phyloP scores from a whole-genome alignment of 768 basidiomycete genomes.

The Pilatotrama ljubarskyi region DNA sequence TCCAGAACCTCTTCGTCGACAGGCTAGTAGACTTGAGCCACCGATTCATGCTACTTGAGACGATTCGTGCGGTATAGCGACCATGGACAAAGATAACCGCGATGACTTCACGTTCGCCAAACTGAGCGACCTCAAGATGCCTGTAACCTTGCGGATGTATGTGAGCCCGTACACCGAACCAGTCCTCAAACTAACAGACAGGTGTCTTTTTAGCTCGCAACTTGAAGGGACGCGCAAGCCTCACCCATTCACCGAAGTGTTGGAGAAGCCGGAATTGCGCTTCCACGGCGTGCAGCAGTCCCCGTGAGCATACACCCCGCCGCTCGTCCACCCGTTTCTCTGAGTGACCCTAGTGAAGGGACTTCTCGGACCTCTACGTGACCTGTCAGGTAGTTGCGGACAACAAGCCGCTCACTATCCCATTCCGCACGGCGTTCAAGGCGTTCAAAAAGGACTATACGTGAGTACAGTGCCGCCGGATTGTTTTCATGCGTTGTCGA shows the following conservation, averaged over 20 bases:
- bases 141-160: constrained; percentile 85
- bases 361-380: constrained; percentile 90
- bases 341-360: constrained; percentile 45
- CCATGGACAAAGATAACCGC: constrained; percentile 63
- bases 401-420: constrained; percentile 90
- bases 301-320: constrained; percentile 47
- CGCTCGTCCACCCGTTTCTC: constrained; percentile 17
- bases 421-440: constrained; percentile 90
- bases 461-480: constrained; percentile 40
- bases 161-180: background rate
- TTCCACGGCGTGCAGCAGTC: constrained; percentile 87
- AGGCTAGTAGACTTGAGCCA: no score
- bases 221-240: constrained; percentile 81
- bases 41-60: background rate
- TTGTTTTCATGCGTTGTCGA: background rate
- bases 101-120: constrained; percentile 94
- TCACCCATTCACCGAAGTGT: constrained; percentile 71
- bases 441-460: constrained; percentile 82
- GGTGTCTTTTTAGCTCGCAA: constrained; percentile 56
- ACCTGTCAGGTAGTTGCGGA: constrained; percentile 91
- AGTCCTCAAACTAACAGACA: background rate
- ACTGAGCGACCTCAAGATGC: constrained; percentile 84
- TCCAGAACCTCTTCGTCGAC: no score
- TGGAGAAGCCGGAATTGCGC: constrained; percentile 79
- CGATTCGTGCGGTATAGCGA: background rate